Conservation (phyloP, 805 yeast species). For the Yarrowia sp. region DNA sequence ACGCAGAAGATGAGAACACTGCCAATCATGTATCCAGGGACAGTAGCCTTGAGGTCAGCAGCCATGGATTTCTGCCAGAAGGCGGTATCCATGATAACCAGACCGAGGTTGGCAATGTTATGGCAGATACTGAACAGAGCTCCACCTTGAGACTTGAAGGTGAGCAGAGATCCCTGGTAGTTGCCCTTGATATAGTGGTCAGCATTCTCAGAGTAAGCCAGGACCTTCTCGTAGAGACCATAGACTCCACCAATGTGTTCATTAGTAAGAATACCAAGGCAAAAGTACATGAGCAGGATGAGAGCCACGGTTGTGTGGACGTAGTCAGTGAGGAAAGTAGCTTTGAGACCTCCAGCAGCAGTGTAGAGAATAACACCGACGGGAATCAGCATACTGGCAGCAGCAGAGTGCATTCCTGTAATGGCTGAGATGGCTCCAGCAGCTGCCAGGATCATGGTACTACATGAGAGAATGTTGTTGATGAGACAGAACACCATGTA, state of each 20-base stretch:
- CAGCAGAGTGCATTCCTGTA: slow-evolving; percentile 58
- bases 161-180: slow-evolving; percentile 56
- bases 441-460: slow-evolving; percentile 55
- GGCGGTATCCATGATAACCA: slow-evolving; percentile 48
- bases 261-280: slow-evolving; percentile 51
- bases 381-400: slow-evolving; percentile 58
- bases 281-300: slow-evolving; percentile 43
- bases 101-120: slow-evolving; percentile 42
- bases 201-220: slow-evolving; percentile 52
- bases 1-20: slow-evolving; percentile 56
- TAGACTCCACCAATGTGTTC: slow-evolving; percentile 56
- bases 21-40: slow-evolving; percentile 55
- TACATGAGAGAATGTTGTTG: slow-evolving; percentile 47
- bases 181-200: slow-evolving; percentile 43
- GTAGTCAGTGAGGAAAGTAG: slow-evolving; percentile 62
- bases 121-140: slow-evolving; percentile 40
- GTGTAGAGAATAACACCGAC: slow-evolving; percentile 61
- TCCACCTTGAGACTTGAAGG: slow-evolving; percentile 47
- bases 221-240: slow-evolving; percentile 54
- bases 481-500: slow-evolving; percentile 40
- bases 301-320: slow-evolving; percentile 56
- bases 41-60: slow-evolving; percentile 53
- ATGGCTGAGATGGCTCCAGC: slow-evolving; percentile 54
- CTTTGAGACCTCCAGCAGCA: slow-evolving; percentile 59
- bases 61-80: slow-evolving; percentile 56